A percentile compares a stretch with the other conserved stretches of the same genome.
Conservation (phyloP, 225 moss, liverwort and hornwort species). For the Pleurozium schreberi region DNA sequence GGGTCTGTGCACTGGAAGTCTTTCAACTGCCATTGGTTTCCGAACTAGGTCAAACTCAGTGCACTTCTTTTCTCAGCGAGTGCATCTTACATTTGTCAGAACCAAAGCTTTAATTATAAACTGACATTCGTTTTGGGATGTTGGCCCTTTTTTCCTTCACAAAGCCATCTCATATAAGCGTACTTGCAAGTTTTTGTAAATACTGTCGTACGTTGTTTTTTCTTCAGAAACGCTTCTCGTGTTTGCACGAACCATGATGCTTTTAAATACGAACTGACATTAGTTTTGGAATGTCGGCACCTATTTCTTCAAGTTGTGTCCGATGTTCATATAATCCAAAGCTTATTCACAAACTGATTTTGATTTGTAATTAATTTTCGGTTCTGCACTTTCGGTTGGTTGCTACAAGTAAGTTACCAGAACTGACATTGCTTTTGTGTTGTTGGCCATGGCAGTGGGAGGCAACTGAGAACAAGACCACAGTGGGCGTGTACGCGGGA, state of each 20-base stretch:
- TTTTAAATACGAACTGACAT: background rate
- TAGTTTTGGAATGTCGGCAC: background rate
- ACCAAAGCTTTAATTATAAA: background rate
- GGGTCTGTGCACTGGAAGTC: background rate
- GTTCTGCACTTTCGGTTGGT: background rate
- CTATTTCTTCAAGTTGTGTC: background rate
- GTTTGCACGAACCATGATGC: background rate
- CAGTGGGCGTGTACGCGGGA: conserved; percentile 64
- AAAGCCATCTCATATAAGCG: background rate
- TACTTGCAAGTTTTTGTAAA: background rate
- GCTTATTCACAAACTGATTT: background rate
- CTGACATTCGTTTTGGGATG: background rate
- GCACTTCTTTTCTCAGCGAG: background rate
- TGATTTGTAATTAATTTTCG: background rate
- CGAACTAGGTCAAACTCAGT: background rate
- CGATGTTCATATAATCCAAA: no score
- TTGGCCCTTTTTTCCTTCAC: background rate
- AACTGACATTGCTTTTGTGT: background rate
- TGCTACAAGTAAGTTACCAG: background rate
- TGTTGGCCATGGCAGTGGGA: conserved; percentile 46
- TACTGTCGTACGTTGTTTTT: no score
- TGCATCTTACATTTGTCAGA: background rate
- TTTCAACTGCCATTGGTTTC: background rate
- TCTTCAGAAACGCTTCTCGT: background rate
- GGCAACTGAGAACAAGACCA: conserved; percentile 62